These are phyloP conservation scores for Malus orientalis DNA, from an alignment of 306 rosid species.

Conservation along the genomic window DNA sequence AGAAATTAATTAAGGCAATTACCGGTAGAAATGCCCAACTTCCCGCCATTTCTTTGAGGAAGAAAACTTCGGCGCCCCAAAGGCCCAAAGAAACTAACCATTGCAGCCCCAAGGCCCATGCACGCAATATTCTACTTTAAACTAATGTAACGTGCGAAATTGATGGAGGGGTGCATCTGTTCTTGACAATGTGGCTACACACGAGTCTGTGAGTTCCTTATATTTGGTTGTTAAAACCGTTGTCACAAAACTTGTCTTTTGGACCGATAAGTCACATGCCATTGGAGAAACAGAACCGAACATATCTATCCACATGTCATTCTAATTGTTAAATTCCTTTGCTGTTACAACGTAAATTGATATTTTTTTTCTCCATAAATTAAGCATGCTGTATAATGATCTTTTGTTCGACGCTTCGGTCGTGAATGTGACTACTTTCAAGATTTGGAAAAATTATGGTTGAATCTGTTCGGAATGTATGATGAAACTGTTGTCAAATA, in stretches of 20 bases:
- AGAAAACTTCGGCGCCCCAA: not conserved
- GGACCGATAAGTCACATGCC: not conserved
- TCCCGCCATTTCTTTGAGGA: constrained; percentile 9
- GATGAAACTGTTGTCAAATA: not conserved
- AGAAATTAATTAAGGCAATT: not conserved
- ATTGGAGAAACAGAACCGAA: not conserved
- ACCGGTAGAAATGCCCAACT: not conserved
- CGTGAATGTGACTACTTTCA: no score
- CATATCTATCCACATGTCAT: no score
- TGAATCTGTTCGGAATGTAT: not conserved
- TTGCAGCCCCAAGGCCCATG: no score
- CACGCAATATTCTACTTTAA: no score
- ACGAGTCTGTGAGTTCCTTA: not conserved
- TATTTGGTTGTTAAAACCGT: not conserved
- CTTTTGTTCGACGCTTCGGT: no score
- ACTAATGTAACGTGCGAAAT: not conserved
- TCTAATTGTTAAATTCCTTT: no score
- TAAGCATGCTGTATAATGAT: not conserved
- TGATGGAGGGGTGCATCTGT: no score
- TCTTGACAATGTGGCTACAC: not conserved
- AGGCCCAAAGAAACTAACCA: not conserved
- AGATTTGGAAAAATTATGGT: not conserved
- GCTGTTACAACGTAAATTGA: not conserved
- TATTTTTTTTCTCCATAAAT: no score
- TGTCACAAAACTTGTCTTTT: not conserved